Conservation (phyloP, 75 land plant genomes). For the Cunninghamia lanceolata region DNA sequence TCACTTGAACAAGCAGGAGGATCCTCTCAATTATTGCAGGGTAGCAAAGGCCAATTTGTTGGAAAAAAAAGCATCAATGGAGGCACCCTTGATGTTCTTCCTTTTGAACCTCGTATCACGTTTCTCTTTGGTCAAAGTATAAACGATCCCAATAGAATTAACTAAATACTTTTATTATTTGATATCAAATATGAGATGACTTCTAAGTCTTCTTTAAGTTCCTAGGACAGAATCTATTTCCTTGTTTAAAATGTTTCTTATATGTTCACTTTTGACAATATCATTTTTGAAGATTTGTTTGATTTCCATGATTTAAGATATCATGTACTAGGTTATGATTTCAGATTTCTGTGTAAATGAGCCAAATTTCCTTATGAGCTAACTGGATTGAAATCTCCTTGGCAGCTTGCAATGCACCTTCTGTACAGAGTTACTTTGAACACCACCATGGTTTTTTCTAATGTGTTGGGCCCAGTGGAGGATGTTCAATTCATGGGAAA, state of each 20-base stretch:
- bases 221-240: neutral
- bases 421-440: constrained; percentile 32
- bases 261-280: neutral
- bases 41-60: constrained; percentile 40
- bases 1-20: constrained; percentile 21
- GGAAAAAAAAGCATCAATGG: constrained; percentile 55
- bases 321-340: neutral
- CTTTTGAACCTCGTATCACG: constrained; percentile 28
- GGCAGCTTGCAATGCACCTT: neutral
- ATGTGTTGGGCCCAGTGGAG: constrained; percentile 69
- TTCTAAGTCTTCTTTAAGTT: too few relatives aligned
- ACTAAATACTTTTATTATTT: neutral
- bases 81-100: constrained; percentile 16
- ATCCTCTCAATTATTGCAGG: constrained; percentile 67
- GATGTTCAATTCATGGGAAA: constrained; percentile 60
- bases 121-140: constrained; percentile 62
- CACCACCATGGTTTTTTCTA: constrained; percentile 71
- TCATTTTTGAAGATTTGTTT: neutral
- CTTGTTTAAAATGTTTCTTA: too few relatives aligned
- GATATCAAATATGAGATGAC: neutral
- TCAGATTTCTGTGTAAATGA: neutral
- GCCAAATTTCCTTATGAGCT: neutral
- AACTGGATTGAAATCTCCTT: neutral
- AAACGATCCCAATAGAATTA: neutral
- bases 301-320: neutral